Evolutionary conservation across 169 alveolate species (phyloP).

Genomic region (Cryptosporidium ubiquitum): DNA sequence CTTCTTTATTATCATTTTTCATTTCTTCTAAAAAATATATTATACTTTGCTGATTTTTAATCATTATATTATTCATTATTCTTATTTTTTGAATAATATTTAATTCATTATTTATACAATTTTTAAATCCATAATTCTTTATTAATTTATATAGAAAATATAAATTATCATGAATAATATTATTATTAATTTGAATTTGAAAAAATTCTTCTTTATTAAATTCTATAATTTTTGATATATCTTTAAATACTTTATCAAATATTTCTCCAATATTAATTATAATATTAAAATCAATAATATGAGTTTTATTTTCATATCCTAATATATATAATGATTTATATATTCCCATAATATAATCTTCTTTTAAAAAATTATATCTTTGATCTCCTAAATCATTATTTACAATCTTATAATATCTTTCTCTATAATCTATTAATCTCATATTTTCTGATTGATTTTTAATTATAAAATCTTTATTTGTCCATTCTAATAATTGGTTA

Average conservation of each 20-base stretch:
- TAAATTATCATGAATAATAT: not conserved
- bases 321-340: constrained; percentile 14
- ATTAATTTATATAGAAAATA: constrained; percentile 4
- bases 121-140: not conserved
- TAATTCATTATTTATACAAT: constrained; percentile 33
- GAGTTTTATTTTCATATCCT: not conserved
- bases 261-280: not conserved
- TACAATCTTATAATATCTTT: constrained; percentile 18
- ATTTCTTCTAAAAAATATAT: constrained; percentile 17
- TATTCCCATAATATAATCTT: constrained; percentile 32
- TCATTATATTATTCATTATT: constrained; percentile 5
- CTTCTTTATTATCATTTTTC: constrained; percentile 11
- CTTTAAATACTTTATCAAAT: constrained; percentile 1
- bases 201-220: too few relatives aligned
- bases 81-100: not conserved
- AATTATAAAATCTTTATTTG: not conserved
- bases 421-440: not conserved
- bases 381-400: constrained; percentile 19
- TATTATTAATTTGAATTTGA: too few relatives aligned
- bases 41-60: constrained; percentile 23
- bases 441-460: not conserved
- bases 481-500: constrained; percentile 35
- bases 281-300: not conserved
- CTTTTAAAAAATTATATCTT: constrained; percentile 20
- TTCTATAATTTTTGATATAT: not conserved